These are phyloP conservation scores for Aspergillus proliferans DNA, from an alignment of 2,329 filamentous ascomycete genomes.

Conservation along the genomic window DNA sequence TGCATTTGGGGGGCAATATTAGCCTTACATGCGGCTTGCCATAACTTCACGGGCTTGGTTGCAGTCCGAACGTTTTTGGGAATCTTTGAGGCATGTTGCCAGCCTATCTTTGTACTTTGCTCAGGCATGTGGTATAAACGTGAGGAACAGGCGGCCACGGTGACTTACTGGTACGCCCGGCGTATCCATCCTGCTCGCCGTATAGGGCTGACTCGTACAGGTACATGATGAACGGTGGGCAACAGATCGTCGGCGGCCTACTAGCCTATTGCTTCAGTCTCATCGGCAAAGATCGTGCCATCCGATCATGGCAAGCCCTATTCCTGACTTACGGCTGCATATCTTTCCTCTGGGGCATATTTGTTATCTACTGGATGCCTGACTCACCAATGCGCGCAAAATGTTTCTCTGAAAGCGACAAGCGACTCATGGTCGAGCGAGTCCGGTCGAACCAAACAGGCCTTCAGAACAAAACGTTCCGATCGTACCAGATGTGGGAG, in stretches of 20 bases:
- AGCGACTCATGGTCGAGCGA: conserved; percentile 57
- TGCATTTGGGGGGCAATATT: conserved; percentile 58
- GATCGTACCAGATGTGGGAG: conserved; percentile 49
- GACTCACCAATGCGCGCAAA: conserved; percentile 67
- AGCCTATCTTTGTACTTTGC: conserved; percentile 62
- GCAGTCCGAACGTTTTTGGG: conserved; percentile 60
- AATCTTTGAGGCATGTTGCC: conserved; percentile 64
- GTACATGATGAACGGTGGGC: conserved; percentile 70
- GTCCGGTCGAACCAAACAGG: conserved; percentile 57
- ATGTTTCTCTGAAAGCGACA: conserved; percentile 61
- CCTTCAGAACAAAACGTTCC: conserved; percentile 53
- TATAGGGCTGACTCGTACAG: conserved; percentile 14
- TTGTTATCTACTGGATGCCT: conserved; percentile 59
- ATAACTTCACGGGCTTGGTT: conserved; percentile 55
- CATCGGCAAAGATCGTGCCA: conserved; percentile 44
- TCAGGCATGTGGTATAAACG: conserved; percentile 66
- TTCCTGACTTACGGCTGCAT: conserved; percentile 62
- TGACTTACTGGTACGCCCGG: conserved; percentile 55
- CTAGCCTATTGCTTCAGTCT: conserved; percentile 53
- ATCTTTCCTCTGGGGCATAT: conserved; percentile 58
- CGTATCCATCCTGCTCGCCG: conserved; percentile 22
- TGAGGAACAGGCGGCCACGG: conserved; percentile 59
- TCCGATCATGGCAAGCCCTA: conserved; percentile 63
- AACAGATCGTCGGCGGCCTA: conserved; percentile 66
- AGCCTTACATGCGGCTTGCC: conserved; percentile 55